Evolutionary conservation across 139 green algal species (phyloP).

Genomic region (Chlamydomonas schloesseri): DNA sequence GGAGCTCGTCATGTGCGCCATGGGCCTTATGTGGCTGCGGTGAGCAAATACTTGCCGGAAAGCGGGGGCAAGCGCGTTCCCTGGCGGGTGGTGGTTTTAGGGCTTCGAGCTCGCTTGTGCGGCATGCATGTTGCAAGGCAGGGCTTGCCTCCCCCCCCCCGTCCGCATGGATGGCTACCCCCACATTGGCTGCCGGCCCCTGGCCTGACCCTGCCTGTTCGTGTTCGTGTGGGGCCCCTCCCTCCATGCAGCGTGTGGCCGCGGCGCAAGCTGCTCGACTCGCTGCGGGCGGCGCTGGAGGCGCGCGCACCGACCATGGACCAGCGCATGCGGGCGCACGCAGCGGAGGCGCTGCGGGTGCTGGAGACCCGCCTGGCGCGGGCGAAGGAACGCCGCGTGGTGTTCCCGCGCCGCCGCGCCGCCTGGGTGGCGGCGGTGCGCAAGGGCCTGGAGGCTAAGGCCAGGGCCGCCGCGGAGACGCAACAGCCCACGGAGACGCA

Average conservation of each 20-base stretch:
- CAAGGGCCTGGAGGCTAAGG: no score
- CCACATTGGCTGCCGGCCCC: no score
- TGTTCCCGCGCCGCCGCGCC: not conserved
- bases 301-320: not conserved
- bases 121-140: not conserved
- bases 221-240: no score
- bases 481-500: no score
- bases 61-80: not conserved
- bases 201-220: no score
- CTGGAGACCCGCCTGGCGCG: not conserved
- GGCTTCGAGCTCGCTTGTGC: no score
- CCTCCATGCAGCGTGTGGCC: no score
- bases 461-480: no score
- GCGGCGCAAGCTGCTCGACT: not conserved
- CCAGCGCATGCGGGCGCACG: not conserved
- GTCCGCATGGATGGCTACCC: no score
- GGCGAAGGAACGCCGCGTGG: not conserved
- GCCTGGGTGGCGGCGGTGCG: not conserved
- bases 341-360: not conserved
- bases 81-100: no score
- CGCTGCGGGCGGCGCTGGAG: not conserved
- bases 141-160: no score
- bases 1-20: slow-evolving; percentile 14
- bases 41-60: not conserved
- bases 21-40: slow-evolving; percentile 29